Evolutionary conservation across 768 basidiomycete species (phyloP).

Genomic region (Termitomyces sp.): DNA sequence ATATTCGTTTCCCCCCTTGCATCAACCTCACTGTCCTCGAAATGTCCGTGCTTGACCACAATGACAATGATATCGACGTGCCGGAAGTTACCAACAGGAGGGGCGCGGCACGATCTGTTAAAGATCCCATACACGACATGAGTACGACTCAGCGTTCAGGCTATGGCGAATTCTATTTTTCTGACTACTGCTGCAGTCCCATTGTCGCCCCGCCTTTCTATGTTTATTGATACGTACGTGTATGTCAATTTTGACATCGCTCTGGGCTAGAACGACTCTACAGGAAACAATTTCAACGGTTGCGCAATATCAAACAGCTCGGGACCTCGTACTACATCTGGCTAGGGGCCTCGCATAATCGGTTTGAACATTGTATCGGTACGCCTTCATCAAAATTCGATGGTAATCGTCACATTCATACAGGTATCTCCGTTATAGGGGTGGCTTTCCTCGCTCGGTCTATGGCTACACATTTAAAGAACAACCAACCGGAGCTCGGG

Average conservation of each 20-base stretch:
- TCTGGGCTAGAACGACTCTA: constrained; percentile 1
- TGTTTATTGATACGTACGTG: constrained; percentile 69
- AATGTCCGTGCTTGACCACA: background rate
- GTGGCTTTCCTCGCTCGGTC: constrained; percentile 69
- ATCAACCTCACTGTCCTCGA: background rate
- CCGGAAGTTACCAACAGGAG: background rate
- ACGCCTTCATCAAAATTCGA: constrained; percentile 11
- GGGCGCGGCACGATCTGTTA: background rate
- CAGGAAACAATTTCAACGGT: constrained; percentile 74
- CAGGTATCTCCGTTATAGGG: constrained; percentile 36
- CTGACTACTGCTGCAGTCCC: constrained; percentile 26
- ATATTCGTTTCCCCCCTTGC: background rate
- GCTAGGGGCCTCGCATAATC: constrained; percentile 74
- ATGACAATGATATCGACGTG: background rate
- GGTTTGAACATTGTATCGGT: constrained; percentile 87
- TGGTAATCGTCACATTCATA: background rate
- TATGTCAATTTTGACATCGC: background rate
- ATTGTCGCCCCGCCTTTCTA: constrained; percentile 29
- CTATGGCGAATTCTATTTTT: background rate
- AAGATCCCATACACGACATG: constrained; percentile 7
- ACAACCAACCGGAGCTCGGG: constrained; percentile 54
- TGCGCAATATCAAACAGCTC: constrained; percentile 76
- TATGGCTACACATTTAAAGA: constrained; percentile 55
- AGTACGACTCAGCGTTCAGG: background rate
- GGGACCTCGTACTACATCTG: constrained; percentile 76